phyloP scores from a whole-genome alignment of 2,329 filamentous ascomycete species.

The Trichophyton mentagrophytes region DNA sequence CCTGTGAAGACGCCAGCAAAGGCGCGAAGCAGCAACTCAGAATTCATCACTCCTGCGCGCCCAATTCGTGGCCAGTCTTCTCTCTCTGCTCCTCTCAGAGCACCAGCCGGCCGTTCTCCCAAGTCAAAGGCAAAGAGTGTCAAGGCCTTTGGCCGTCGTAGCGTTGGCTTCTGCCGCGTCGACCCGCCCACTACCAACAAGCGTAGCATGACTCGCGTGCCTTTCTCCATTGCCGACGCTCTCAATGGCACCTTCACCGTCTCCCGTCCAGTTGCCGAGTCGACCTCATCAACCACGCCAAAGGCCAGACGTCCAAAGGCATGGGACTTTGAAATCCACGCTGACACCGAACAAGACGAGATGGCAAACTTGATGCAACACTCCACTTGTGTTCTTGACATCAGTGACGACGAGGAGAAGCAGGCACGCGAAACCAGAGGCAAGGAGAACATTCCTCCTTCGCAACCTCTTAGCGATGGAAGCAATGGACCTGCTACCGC shows the following conservation, averaged over 20 bases:
- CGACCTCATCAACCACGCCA: conserved; percentile 38
- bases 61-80: conserved; percentile 27
- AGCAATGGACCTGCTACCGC: conserved; percentile 48
- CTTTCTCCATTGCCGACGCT: conserved; percentile 76
- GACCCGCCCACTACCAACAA: conserved; percentile 50
- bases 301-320: conserved; percentile 39
- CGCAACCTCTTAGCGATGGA: conserved; percentile 10
- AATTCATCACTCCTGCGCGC: conserved; percentile 10
- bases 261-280: conserved; percentile 17
- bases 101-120: conserved; percentile 71
- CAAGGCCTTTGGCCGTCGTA: conserved; percentile 56
- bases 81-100: conserved; percentile 44
- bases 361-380: conserved; percentile 90
- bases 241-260: conserved; percentile 57
- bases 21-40: neutral
- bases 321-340: conserved; percentile 92
- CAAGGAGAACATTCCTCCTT: conserved; percentile 88
- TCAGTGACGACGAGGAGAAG: conserved; percentile 68
- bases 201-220: conserved; percentile 40
- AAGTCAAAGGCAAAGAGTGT: conserved; percentile 50
- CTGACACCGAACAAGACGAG: conserved; percentile 80
- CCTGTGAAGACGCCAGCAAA: neutral
- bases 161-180: conserved; percentile 53
- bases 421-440: conserved; percentile 50
- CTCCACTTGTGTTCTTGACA: conserved; percentile 72